Conservation (phyloP, 352 stramenopile species). For the Pythium dissotocum region DNA sequence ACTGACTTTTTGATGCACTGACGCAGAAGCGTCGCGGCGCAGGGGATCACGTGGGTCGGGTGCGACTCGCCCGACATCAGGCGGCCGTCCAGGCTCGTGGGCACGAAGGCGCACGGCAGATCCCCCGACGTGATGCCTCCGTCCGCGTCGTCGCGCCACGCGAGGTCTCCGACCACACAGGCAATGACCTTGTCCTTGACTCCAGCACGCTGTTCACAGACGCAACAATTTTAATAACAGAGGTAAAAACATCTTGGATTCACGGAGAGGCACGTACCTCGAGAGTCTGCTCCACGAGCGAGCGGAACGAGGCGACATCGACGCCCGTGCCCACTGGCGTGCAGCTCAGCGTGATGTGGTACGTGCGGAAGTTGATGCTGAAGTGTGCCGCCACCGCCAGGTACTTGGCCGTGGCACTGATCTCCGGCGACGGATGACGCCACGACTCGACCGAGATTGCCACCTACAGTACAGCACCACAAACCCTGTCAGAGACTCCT, state of each 20-base stretch:
- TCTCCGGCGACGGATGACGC: constrained; percentile 39
- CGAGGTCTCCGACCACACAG: constrained; percentile 57
- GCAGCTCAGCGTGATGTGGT: constrained; percentile 63
- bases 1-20: constrained; percentile 49
- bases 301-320: constrained; percentile 45
- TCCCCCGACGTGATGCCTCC: constrained; percentile 38
- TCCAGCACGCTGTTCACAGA: constrained; percentile 33
- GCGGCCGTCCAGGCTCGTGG: constrained; percentile 59
- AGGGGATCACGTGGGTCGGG: constrained; percentile 53
- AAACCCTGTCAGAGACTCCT: not conserved
- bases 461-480: constrained; percentile 29
- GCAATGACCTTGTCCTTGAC: constrained; percentile 81
- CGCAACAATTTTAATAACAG: too few species aligned
- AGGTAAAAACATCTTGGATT: not conserved
- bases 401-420: constrained; percentile 47
- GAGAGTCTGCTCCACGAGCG: constrained; percentile 56
- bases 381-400: constrained; percentile 76
- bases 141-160: constrained; percentile 32
- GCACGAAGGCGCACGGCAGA: constrained; percentile 56
- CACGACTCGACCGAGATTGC: constrained; percentile 70
- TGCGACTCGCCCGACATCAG: constrained; percentile 42
- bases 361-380: constrained; percentile 71
- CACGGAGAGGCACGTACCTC: constrained; percentile 31
- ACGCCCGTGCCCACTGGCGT: constrained; percentile 42
- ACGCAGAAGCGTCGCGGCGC: constrained; percentile 56